Base-by-base conservation (phyloP, 208 protist species). In the Leishmania major region DNA sequence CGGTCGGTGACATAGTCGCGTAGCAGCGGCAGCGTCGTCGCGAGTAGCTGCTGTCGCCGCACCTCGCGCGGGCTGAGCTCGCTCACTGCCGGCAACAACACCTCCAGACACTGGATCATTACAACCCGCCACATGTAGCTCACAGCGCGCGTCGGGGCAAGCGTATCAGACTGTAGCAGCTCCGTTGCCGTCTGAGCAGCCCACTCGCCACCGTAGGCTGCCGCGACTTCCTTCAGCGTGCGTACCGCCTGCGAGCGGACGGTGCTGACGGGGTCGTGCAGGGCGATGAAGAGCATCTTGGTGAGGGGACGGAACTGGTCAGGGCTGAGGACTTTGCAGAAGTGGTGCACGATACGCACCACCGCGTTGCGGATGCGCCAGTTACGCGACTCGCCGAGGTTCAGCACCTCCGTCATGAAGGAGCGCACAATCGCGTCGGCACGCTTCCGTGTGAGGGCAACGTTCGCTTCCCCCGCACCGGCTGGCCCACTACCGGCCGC, bases 291-390 rank as follows among this genome's bases (percentile, higher is more conserved):
- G 31, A 95, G 85, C 59, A 92, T 87, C 49, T 75, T 72, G 22
- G 83, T 82, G 40, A 96, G 83, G 35, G 90, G 90, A 2, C 71
- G 72, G 82, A 92, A 96, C 67, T 88, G 67, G n/a, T 93, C 87
- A 10, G 78, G 55, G 17, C 70, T 78, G 22, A 95, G 75, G 31
- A 89, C 86, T 11, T 75, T 66, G 47, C 84, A 86, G 73, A 96
- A 94, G 87, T 90, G 81, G 22, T 88, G 87, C 70, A 93, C 49
- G 4, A 78, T 82, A 62, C 83, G 79, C 37, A 93, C 88, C 6
- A 90, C 88, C 15, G 88, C 87, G 49, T 94, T 86, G 64, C 93
- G 91, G 66, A 94, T 83, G 51, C 92, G 90, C 92, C 93, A 96
- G 85, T 93, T 96, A 53, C 83, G 83, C 6, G 93, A 91, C 72